Evolutionary conservation across 1,284 basidiomycete species (phyloP).

Genomic region (Fomitiporia mediterranea): DNA sequence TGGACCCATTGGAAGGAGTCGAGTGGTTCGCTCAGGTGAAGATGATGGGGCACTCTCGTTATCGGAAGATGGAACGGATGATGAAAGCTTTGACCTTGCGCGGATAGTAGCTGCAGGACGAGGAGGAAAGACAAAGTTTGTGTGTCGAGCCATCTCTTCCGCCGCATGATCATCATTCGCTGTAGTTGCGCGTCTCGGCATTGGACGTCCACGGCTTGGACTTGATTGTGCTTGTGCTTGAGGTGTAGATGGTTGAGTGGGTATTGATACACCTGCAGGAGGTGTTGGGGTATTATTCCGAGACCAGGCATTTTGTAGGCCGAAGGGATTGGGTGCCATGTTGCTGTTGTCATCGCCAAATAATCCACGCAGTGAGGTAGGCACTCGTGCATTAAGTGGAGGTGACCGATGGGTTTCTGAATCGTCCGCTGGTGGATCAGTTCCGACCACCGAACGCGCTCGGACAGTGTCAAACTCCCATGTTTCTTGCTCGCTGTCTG

Average conservation of each 20-base stretch:
- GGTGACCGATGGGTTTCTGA: constrained; percentile 2
- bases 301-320: constrained; percentile 34
- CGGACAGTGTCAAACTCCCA: constrained; percentile 80
- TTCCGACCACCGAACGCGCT: constrained; percentile 31
- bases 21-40: constrained; percentile 22
- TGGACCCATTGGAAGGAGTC: constrained; percentile 29
- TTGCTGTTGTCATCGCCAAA: constrained; percentile 51
- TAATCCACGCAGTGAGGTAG: constrained; percentile 62
- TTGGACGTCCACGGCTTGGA: constrained; percentile 21
- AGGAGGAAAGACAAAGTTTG: constrained; percentile 53
- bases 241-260: constrained; percentile 24
- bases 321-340: constrained; percentile 36
- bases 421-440: background rate
- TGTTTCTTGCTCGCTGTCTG: constrained; percentile 43
- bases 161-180: constrained; percentile 29
- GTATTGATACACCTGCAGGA: constrained; percentile 23
- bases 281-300: constrained; percentile 30
- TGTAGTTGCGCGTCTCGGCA: constrained; percentile 3
- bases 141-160: constrained; percentile 44
- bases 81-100: constrained; percentile 30
- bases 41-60: constrained; percentile 24
- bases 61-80: constrained; percentile 23
- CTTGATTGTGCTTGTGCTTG: background rate
- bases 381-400: constrained; percentile 39
- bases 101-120: constrained; percentile 29